These are phyloP conservation scores for Ganoderma multipileum DNA, from an alignment of 1,284 basidiomycete genomes.

Conservation along the genomic window DNA sequence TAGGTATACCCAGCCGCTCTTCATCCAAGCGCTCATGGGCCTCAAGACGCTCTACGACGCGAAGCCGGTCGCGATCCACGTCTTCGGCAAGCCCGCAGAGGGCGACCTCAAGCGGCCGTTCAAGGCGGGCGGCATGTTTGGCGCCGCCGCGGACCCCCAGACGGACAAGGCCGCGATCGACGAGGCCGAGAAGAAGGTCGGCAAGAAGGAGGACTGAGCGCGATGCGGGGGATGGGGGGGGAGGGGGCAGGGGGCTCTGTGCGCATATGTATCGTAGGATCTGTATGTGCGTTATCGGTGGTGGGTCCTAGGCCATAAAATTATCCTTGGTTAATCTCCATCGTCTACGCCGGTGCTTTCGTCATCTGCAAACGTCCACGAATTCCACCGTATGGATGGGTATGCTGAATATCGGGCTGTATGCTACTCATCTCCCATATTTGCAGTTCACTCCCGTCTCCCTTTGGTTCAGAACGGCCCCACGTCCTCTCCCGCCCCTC, in stretches of 20 bases:
- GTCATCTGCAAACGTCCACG: too few species aligned
- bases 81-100: conserved; percentile 79
- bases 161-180: conserved; percentile 88
- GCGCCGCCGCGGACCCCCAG: conserved; percentile 66
- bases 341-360: not conserved
- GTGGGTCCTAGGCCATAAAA: conserved; percentile 13
- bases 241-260: conserved; percentile 5
- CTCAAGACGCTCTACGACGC: conserved; percentile 88
- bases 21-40: conserved; percentile 91
- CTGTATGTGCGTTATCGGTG: conserved; percentile 9
- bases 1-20: conserved; percentile 88
- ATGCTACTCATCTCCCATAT: not conserved
- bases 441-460: not conserved
- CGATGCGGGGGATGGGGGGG: not conserved
- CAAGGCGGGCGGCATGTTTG: conserved; percentile 80
- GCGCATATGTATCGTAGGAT: conserved; percentile 21
- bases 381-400: too few species aligned
- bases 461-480: not conserved
- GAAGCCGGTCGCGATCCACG: conserved; percentile 81
- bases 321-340: conserved; percentile 19
- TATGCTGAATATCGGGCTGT: too few species aligned
- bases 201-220: conserved; percentile 79
- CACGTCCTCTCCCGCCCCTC: conserved; percentile 27
- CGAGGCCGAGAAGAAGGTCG: conserved; percentile 85
- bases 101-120: conserved; percentile 94